Evolutionary conservation across 2,329 filamentous ascomycete species (phyloP).

Genomic region (Chaetomium strumarium): DNA sequence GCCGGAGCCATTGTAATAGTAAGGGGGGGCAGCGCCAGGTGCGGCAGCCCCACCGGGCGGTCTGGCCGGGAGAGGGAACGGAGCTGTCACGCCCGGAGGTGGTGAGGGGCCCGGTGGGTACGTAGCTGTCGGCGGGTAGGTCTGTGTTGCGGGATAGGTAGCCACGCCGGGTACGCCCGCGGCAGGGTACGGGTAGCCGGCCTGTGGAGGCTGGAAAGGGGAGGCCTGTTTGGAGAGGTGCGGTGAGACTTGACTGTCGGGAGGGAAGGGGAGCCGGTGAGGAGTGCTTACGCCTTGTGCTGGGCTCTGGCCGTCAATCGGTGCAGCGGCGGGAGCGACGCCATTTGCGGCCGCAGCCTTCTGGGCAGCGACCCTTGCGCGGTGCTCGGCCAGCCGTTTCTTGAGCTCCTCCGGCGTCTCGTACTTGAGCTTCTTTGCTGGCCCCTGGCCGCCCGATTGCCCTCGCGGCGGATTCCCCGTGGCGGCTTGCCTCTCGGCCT

Average conservation of each 20-base stretch:
- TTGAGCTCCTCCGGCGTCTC: constrained; percentile 75
- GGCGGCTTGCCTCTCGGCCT: constrained; percentile 72
- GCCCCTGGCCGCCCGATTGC: constrained; percentile 48
- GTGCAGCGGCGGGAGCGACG: constrained; percentile 46
- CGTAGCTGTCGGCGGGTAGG: constrained; percentile 23
- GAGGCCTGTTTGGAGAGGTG: constrained; percentile 31
- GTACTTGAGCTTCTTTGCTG: constrained; percentile 64
- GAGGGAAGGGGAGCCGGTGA: background rate
- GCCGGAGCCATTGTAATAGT: constrained; percentile 28
- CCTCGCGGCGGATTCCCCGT: constrained; percentile 80
- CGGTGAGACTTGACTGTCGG: background rate
- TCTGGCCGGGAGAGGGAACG: constrained; percentile 41
- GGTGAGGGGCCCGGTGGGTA: constrained; percentile 33
- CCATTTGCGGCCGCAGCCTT: constrained; percentile 51
- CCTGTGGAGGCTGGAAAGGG: constrained; percentile 39
- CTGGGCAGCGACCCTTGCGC: constrained; percentile 59
- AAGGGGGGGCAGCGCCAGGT: constrained; percentile 20
- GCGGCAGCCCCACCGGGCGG: constrained; percentile 34
- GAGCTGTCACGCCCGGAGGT: constrained; percentile 32
- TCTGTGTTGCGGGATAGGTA: constrained; percentile 25
- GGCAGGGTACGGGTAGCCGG: constrained; percentile 25
- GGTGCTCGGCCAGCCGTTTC: constrained; percentile 71
- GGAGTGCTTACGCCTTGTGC: constrained; percentile 49
- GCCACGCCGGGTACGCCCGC: constrained; percentile 18
- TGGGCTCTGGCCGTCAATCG: constrained; percentile 45